These are phyloP conservation scores for Cordia subcordata DNA, from an alignment of 257 asterid species.

Conservation along the genomic window DNA sequence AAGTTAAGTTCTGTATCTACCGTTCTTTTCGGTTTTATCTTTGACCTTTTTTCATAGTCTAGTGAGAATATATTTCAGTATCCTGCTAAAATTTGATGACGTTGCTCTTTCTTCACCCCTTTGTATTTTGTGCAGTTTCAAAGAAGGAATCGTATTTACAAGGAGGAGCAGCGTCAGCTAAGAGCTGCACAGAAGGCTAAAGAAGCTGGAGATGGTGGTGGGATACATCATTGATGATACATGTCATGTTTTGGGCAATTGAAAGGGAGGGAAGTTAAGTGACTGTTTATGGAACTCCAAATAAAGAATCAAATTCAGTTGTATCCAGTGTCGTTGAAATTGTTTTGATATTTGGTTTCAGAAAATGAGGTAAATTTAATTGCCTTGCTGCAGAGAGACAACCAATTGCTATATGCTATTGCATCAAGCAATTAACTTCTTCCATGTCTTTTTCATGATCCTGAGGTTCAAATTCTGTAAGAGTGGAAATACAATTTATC, in stretches of 20 bases:
- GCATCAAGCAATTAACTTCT: neutral
- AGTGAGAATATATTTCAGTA: neutral
- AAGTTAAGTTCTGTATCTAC: neutral
- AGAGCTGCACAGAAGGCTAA: constrained; percentile 70
- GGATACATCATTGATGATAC: constrained; percentile 48
- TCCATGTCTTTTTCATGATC: neutral
- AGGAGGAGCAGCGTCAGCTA: constrained; percentile 96
- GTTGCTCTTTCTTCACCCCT: constrained; percentile 9
- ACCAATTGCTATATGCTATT: neutral
- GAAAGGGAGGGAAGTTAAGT: constrained; percentile 1
- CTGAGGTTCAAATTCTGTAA: too few relatives aligned
- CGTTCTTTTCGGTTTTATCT: too few relatives aligned
- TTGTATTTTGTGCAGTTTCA: constrained; percentile 45
- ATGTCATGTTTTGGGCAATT: neutral
- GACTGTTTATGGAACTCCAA: constrained; percentile 5
- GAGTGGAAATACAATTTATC: neutral
- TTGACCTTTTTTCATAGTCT: neutral
- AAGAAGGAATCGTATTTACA: constrained; percentile 89
- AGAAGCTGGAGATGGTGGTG: constrained; percentile 47
- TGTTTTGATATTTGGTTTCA: neutral
- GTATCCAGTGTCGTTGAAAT: neutral
- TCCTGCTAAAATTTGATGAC: neutral
- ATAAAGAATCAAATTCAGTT: constrained; percentile 20
- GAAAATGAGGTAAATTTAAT: neutral
- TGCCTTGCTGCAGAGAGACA: neutral